Evolutionary conservation across 73 alveolate genomes (phyloP).

Genomic region (Tetrahymena thermophila): DNA sequence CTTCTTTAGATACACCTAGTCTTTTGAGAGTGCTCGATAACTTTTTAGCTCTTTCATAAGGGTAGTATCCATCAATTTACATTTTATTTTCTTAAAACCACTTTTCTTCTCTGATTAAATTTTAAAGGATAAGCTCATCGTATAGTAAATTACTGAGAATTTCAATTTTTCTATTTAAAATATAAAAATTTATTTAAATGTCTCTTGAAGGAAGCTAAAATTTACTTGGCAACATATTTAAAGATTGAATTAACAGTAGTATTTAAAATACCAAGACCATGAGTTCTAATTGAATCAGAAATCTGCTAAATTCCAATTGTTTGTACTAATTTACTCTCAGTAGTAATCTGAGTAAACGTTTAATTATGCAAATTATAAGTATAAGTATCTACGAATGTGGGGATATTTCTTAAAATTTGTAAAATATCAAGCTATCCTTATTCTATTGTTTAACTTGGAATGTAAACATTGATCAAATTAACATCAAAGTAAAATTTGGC

Average conservation of each 20-base stretch:
- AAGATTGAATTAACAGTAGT: slow-evolving; percentile 88
- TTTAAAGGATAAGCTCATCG: slow-evolving; percentile 87
- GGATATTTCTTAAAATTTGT: slow-evolving; percentile 72
- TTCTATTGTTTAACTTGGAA: slow-evolving; percentile 91
- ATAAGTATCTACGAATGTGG: slow-evolving; percentile 67
- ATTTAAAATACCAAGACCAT: slow-evolving; percentile 93
- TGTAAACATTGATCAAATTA: slow-evolving; percentile 73
- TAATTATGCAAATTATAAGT: slow-evolving; percentile 92
- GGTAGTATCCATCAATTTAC: slow-evolving; percentile 76
- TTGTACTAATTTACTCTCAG: slow-evolving; percentile 75
- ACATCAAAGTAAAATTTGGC: slow-evolving; percentile 87
- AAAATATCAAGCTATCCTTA: slow-evolving; percentile 88
- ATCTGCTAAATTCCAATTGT: slow-evolving; percentile 80
- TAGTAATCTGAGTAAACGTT: slow-evolving; percentile 73
- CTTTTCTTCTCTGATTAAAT: slow-evolving; percentile 81
- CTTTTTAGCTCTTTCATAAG: slow-evolving; percentile 82
- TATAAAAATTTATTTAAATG: neutral
- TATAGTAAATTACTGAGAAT: slow-evolving; percentile 75
- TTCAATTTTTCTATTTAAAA: slow-evolving; percentile 42
- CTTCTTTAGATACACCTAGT: slow-evolving; percentile 80
- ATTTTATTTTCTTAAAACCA: slow-evolving; percentile 85
- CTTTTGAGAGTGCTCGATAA: slow-evolving; percentile 74
- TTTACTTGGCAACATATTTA: slow-evolving; percentile 77
- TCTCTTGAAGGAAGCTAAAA: neutral
- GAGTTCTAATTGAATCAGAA: slow-evolving; percentile 87